Percentiles rank a stretch among this genome's conserved stretches.
phyloP scores from a whole-genome alignment of 768 basidiomycete species.

The Leucosporidium scottii region DNA sequence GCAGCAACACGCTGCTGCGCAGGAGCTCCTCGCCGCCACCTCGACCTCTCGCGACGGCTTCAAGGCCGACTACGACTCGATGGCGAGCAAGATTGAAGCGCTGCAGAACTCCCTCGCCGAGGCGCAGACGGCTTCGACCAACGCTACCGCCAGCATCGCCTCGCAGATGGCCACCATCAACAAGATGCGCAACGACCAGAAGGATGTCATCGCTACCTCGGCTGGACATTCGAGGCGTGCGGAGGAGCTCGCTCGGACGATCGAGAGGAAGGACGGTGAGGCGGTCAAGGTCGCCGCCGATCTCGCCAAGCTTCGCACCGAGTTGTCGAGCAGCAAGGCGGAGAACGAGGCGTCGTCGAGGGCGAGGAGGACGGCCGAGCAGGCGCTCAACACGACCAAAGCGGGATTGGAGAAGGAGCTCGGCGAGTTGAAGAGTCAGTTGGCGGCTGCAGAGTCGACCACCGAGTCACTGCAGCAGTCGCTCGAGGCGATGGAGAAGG shows the following conservation, averaged over 20 bases:
- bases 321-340: not conserved
- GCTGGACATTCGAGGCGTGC: not conserved
- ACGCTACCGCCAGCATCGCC: not conserved
- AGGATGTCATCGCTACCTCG: not conserved
- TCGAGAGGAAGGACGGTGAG: not conserved
- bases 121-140: not conserved
- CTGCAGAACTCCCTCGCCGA: not conserved
- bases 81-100: not conserved
- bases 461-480: constrained; percentile 24
- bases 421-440: constrained; percentile 40
- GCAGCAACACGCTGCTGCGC: not conserved
- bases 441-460: constrained; percentile 14
- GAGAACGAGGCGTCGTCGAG: too few relatives aligned
- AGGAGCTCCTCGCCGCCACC: not conserved
- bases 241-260: not conserved
- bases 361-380: not conserved
- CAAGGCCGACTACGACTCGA: not conserved
- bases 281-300: not conserved
- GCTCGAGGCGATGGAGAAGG: constrained; percentile 51
- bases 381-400: not conserved
- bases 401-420: constrained; percentile 48
- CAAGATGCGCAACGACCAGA: not conserved
- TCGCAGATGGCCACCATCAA: not conserved
- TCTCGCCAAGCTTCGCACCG: not conserved
- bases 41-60: not conserved